Base-by-base conservation (phyloP, 441 rosid species). In the Pelargonium myrrhifolium region DNA sequence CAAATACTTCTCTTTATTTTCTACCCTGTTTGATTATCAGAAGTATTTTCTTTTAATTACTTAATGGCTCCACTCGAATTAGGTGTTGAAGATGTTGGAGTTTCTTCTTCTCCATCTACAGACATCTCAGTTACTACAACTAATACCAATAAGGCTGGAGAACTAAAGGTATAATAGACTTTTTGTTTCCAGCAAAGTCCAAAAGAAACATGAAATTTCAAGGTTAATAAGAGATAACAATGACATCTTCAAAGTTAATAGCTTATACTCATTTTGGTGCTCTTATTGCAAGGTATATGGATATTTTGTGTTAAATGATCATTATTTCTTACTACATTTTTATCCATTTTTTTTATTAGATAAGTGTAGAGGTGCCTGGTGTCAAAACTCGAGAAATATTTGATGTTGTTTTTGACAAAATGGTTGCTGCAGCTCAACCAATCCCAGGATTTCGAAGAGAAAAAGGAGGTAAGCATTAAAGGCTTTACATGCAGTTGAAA, bases 381-480 rank as follows among this genome's bases (percentile, higher is more conserved):
- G 76, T 82, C 64, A 86, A 75, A 77, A 93, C 94, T 68, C 80
- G 78, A 77, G 84, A 80, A 42, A 79, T 78, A 20, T 93, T 84
- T 53, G 76, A 87, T 71, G 35, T 72, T 49, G 92, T 89, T 17
- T 90, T 90, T 64, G 79, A 81, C 61, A 86, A 82, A 84, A 89
- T 93, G 94, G 97, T 90, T 40, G 93, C 90, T 65, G 98, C 87
- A 26, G 97, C 97, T 31, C 98, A 93, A 83, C 98, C 98, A 66
- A 93, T 90, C 68, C 97, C 97, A 0, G 97, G 98, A n/a, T 93
- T 93, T 72, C 88, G 98, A 67, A 83, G 94, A 80, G 92, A 76
- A 64, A 90, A 93, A 81, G 98, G 98, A 83, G 98, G 98, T 89
- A 76, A 39, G 18, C 55, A 51, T 18, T 3, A 17, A 51, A 15